Base-by-base conservation (phyloP, 306 rosid species). In the Rosa persica region DNA sequence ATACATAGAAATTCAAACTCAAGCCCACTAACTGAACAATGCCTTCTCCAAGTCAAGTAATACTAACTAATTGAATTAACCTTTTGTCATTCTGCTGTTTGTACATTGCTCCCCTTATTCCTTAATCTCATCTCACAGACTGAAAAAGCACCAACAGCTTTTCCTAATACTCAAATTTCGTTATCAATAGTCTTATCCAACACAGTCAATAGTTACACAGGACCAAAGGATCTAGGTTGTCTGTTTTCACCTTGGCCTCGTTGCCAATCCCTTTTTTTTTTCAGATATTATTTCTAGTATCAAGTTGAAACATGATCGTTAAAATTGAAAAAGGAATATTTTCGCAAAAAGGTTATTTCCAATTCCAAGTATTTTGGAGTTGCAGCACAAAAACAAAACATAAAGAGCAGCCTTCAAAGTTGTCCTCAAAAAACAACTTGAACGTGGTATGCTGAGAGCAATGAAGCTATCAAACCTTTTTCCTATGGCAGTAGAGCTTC, bases 331-430 rank as follows among this genome's bases (percentile, higher is more conserved):
- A 7, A 42, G 19, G 6, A 48, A 48, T 27, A 5, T 8, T 23
- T 54, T 47, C 75, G 48, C 67, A 27, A 48, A 36, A 78, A 12
- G 17, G 52, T 54, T n/a, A 75, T 13, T 44, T 22, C 71, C 55
- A 80, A 54, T 49, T 49, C 55, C 55, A 49, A 49, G 61, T 54
- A 8, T 54, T 54, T 54, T 49, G 25, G 25, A 54, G 20, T 20
- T 25, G 61, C 61, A 2, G 10, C 22, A 6, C 23, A 54, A 0
- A 54, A 2, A 17, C 0, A 1, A 10, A 44, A 44, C 13, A 49
- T 5, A 16, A 5, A 49, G 55, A 49, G n/a, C 55, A 49, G 55
- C 52, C 52, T 49, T 49, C 8, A 49, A 49, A 49, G 55, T 15
- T 15, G 8, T 49, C 7, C 55, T 49, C 55, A 49, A 49, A 49